Conservation (phyloP, 306 rosid genomes). For the Acacia crassicarpa region DNA sequence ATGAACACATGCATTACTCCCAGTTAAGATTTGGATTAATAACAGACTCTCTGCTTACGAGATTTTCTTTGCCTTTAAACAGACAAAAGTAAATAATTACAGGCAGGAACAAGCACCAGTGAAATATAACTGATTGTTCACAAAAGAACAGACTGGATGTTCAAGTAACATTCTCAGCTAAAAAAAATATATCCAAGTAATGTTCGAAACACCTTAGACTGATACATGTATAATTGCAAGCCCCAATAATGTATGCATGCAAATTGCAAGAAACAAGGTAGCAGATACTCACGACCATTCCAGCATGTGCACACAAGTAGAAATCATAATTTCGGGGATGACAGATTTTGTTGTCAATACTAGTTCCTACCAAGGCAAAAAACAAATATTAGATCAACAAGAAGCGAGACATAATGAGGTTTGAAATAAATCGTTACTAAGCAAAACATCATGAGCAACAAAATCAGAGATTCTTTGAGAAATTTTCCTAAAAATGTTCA, state of each 20-base stretch:
- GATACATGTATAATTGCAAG: background rate
- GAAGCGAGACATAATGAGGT: background rate
- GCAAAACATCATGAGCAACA: background rate
- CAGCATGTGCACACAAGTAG: conserved; percentile 96
- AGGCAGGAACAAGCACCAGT: background rate
- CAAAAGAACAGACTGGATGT: background rate
- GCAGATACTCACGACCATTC: conserved; percentile 77
- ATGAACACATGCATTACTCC: background rate
- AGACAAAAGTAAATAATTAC: background rate
- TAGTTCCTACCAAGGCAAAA: conserved; percentile 55
- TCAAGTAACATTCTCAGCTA: no score
- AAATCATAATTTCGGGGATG: conserved; percentile 92
- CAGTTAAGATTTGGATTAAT: background rate
- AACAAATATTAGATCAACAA: background rate
- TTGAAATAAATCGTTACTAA: background rate
- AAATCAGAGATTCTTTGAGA: background rate
- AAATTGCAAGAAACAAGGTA: background rate
- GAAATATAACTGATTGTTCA: background rate
- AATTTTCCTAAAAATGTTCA: background rate
- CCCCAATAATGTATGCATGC: conserved; percentile 4
- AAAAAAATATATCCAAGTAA: no score
- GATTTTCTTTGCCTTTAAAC: background rate
- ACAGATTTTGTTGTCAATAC: conserved; percentile 83
- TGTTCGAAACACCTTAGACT: background rate
- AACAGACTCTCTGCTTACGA: background rate